A percentile compares a stretch with the other conserved stretches of the same genome.
These are phyloP conservation scores for Tetrahymena malaccensis DNA, from an alignment of 73 alveolate genomes.

Conservation along the genomic window DNA sequence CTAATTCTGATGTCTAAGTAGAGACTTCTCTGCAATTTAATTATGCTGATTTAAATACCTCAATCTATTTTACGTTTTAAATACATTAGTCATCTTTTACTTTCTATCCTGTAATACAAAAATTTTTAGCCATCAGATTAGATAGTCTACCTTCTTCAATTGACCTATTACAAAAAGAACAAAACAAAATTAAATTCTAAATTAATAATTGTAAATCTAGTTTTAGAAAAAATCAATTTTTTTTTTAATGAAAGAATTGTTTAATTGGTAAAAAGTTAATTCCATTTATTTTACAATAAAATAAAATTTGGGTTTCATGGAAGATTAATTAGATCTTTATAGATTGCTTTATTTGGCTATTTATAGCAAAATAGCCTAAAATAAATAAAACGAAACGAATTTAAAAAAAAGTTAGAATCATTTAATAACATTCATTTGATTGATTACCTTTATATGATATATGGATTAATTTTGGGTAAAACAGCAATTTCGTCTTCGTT, in stretches of 20 bases:
- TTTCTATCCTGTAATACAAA: neutral
- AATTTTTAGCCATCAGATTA: neutral
- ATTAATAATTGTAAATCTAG: too few species aligned
- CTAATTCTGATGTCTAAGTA: neutral
- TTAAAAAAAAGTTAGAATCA: too few species aligned
- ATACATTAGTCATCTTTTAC: neutral
- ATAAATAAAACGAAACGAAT: too few species aligned
- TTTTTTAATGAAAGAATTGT: too few species aligned
- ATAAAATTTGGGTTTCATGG: too few species aligned
- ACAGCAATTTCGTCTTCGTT: neutral
- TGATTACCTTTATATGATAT: neutral
- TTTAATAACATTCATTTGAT: too few species aligned
- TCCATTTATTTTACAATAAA: too few species aligned
- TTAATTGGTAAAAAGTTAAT: too few species aligned
- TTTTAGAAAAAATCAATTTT: too few species aligned
- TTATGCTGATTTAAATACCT: neutral
- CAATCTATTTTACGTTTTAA: neutral
- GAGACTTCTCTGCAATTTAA: neutral
- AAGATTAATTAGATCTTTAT: too few species aligned
- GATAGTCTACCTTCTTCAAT: neutral
- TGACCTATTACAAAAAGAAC: neutral
- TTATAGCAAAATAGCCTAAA: too few species aligned
- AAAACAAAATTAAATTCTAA: neutral
- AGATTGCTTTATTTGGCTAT: too few species aligned
- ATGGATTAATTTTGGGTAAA: neutral